Conservation (phyloP, 768 basidiomycete genomes). For the Strobilomyces dryophilus region DNA sequence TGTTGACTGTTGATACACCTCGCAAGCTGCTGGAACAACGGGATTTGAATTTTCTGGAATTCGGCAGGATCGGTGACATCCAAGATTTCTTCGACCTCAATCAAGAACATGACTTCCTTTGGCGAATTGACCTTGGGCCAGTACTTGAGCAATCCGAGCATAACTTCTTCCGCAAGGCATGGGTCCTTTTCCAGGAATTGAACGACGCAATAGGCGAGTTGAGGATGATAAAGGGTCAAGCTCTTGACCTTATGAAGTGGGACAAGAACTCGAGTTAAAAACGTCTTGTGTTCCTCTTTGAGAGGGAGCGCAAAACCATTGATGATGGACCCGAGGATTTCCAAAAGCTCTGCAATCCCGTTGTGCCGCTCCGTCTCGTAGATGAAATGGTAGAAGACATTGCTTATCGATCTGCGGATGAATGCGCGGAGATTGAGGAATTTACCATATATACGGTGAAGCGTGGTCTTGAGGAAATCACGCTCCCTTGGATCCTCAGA, state of each 20-base stretch:
- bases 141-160: conserved; percentile 91
- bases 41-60: conserved; percentile 92
- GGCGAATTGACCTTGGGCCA: conserved; percentile 99
- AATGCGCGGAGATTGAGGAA: conserved; percentile 98
- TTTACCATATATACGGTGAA: conserved; percentile 99
- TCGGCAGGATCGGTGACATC: conserved; percentile 97
- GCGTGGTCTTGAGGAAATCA: conserved; percentile 97
- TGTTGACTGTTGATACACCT: conserved; percentile 99
- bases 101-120: conserved; percentile 99
- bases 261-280: conserved; percentile 89
- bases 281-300: conserved; percentile 98
- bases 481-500: conserved; percentile 98
- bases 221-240: conserved; percentile 98
- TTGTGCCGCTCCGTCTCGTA: conserved; percentile 99
- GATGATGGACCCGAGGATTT: conserved; percentile 98
- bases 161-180: conserved; percentile 88
- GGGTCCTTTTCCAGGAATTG: conserved; percentile 98
- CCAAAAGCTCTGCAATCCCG: conserved; percentile 95
- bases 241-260: conserved; percentile 98
- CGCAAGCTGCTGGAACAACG: conserved; percentile 90
- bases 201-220: conserved; percentile 97
- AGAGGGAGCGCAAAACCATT: conserved; percentile 97
- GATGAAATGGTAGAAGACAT: conserved; percentile 98
- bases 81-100: conserved; percentile 97
- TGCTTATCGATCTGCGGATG: conserved; percentile 98